A percentile compares a stretch with the other conserved stretches of the same genome.
Conservation (phyloP, 78 protist species). For the Guillardia theta region DNA sequence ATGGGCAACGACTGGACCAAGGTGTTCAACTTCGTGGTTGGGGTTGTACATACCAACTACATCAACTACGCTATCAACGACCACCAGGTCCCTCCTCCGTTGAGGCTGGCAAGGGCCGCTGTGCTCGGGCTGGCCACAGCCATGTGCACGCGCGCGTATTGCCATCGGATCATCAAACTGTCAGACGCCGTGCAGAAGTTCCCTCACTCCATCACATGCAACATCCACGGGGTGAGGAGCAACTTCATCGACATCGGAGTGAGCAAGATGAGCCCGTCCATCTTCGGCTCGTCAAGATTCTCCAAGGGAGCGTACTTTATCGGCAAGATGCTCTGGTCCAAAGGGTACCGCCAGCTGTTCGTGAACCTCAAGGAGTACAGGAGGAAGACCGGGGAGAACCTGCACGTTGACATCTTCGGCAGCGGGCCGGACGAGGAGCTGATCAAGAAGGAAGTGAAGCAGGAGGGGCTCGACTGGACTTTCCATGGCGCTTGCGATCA, state of each 20-base stretch:
- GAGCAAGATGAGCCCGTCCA: not conserved
- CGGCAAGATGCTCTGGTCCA: constrained; percentile 38
- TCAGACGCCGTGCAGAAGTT: not conserved
- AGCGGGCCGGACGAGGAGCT: not conserved
- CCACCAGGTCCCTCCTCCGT: not conserved
- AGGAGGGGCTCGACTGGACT: not conserved
- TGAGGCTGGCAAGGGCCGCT: not conserved
- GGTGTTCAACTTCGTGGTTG: not conserved
- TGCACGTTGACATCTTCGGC: not conserved
- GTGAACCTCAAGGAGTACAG: not conserved
- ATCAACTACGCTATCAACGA: not conserved
- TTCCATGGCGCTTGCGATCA: constrained; percentile 1
- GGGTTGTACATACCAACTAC: not conserved
- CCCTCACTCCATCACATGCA: not conserved
- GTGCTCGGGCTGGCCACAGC: not conserved
- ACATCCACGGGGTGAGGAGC: not conserved
- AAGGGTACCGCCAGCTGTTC: constrained; percentile 40
- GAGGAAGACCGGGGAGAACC: not conserved
- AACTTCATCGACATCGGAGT: not conserved
- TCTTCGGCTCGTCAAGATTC: not conserved
- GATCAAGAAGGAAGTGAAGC: not conserved
- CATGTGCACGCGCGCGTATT: not conserved
- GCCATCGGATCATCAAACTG: not conserved
- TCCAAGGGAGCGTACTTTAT: constrained; percentile 3
- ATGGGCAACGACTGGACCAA: not conserved